A percentile compares a stretch with the other conserved stretches of the same genome.
phyloP scores from a whole-genome alignment of 2,329 filamentous ascomycete genomes.

The Pyricularia sp. region DNA sequence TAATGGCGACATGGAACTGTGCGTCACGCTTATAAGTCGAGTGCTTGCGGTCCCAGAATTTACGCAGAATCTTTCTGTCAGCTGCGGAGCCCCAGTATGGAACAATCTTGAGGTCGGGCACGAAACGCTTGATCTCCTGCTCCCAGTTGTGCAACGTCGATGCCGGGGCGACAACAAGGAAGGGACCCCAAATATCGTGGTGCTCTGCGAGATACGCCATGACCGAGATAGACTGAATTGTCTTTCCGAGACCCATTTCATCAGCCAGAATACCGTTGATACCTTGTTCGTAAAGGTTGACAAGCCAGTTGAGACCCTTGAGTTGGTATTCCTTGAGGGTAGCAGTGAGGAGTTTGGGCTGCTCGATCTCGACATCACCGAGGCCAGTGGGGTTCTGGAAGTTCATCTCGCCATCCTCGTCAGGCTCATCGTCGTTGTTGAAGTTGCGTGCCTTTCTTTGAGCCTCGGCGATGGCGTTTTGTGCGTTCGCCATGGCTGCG shows the following conservation, averaged over 20 bases:
- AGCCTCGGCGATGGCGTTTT: slow-evolving; percentile 89
- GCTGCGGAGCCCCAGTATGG: slow-evolving; percentile 96
- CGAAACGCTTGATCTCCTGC: slow-evolving; percentile 92
- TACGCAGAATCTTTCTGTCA: slow-evolving; percentile 90
- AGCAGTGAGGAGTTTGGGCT: slow-evolving; percentile 86
- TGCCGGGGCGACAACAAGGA: slow-evolving; percentile 90
- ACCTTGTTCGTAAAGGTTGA: slow-evolving; percentile 97
- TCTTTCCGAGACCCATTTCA: slow-evolving; percentile 99
- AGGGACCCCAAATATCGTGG: slow-evolving; percentile 97
- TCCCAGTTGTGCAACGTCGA: slow-evolving; percentile 99
- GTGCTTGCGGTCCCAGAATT: slow-evolving; percentile 98
- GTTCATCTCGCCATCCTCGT: slow-evolving; percentile 95
- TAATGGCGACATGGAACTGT: slow-evolving; percentile 91
- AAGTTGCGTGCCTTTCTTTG: slow-evolving; percentile 89
- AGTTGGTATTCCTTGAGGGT: slow-evolving; percentile 98
- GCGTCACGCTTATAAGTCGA: slow-evolving; percentile 90
- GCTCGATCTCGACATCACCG: slow-evolving; percentile 86
- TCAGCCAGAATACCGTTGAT: slow-evolving; percentile 99
- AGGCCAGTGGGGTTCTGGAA: slow-evolving; percentile 97
- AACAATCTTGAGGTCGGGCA: slow-evolving; percentile 87
- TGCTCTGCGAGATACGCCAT: slow-evolving; percentile 98
- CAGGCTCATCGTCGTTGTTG: slow-evolving; percentile 62
- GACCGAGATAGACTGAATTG: slow-evolving; percentile 96
- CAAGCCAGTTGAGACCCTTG: slow-evolving; percentile 98
- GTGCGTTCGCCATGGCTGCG: slow-evolving; percentile 90